Base-by-base conservation (phyloP, 805 yeast species). In the Cyberlindnera euphorbiiphila region DNA sequence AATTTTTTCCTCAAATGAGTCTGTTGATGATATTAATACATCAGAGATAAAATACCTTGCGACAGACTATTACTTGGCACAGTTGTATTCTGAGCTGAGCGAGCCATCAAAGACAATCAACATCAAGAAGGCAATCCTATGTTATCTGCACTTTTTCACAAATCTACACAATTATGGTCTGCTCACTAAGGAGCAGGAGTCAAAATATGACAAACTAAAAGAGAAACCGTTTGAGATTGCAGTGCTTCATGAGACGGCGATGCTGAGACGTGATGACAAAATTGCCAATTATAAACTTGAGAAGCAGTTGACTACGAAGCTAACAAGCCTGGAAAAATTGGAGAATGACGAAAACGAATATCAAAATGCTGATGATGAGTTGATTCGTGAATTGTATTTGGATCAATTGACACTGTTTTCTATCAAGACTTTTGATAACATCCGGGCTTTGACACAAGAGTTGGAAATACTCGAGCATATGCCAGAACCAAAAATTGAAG, bases 1-100 rank as follows among this genome's bases (percentile, higher is more conserved):
- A 3, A 56, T 87, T 17, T 87, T 85, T 61, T 82, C 91, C 49
- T 60, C 63, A 10, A 86, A 86, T 56, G 96, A 88, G 55, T 53
- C 69, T 0, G 41, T 84, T 3, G 84, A 78, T 1, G 97, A 88
- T 49, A 51, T 88, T 9, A 66, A 72, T 26, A 81, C 94, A 1
- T 56, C 62, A 5, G 77, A 84, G 29, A 55, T 88, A 14, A 76
- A 75, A 39, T 84, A 73, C 46, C 54, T 85, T 14, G 62, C 74
- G 5, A 53, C 82, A 2, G 78, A 79, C 43, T 87, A 68, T 54
- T 72, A 78, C 47, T 50, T 83, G 25, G 94, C 77, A 8, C 50
- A 46, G 25, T 42, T 44, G 2, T 53, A 43, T 37, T 19, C 44
- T 52, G 68, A 49, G 46, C 54, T 28, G 46, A 49, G 36, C 28